Evolutionary conservation across 2,329 filamentous ascomycete genomes (phyloP), one percentile per base, ranked within the genome.

Genomic region (Pseudogymnoascus sp.): DNA sequence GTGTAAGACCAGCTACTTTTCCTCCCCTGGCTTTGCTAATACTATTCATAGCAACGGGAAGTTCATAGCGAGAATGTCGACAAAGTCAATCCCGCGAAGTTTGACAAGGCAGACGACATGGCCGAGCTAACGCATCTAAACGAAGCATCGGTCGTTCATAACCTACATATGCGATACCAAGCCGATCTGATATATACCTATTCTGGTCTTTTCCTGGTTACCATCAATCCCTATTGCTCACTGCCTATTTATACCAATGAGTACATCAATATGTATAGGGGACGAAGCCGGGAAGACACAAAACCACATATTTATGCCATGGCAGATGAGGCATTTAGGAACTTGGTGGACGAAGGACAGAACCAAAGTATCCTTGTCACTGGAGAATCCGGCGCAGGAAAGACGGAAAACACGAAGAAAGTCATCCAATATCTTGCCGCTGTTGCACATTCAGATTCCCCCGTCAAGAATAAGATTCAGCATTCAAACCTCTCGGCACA

Each of bases 61-160:
- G 88, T 95, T 60, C 88, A 93, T 68, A 78, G 84, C 61, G 93
- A 97, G 70, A 89, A 87, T 70, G 92, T 97, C 69, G 96, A 99
- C 81, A 97, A 97, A 77, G 96, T 99, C 79, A 99, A 99, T 77
- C 95, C 95, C 56, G 93, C 93, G 72, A 99, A 99, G 75, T 99
- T 99, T 78, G 95, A 99, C 83, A 99, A 97, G 77, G 93, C 93
- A 67, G 92, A 96, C 78, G 96, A 99, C 76, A 99, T 99, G 95
- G 95, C 96, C 23, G 95, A 99, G 75, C 83, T 99, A 72, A 99
- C 95, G 5, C 95, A 99, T 76, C 80, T 99, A 67, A 99, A 99
- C 77, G 95, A 99, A 78, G 90, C 93, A 21, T 97, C 95, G 0
- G 95, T 99, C 61, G 93, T 99, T 61, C 93, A 99, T 78, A 99